Percentiles rank a stretch among this genome's conserved stretches.
These are phyloP conservation scores for Ampelocalamus luodianensis DNA, from an alignment of 176 grass and related monocot species.

Conservation along the genomic window DNA sequence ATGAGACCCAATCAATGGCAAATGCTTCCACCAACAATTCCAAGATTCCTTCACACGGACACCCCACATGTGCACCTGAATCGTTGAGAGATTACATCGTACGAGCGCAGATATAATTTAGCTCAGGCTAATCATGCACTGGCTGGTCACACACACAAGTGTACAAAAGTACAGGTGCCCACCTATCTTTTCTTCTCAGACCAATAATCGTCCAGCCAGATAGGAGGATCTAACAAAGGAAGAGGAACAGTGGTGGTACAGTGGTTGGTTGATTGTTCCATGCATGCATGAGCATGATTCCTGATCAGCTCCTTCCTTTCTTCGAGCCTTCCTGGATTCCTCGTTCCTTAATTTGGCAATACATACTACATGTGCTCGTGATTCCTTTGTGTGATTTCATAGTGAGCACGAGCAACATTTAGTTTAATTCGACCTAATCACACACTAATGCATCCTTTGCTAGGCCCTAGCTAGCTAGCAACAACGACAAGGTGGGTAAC, in stretches of 20 bases:
- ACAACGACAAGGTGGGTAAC: no score
- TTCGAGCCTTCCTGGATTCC: conserved; percentile 29
- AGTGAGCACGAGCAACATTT: not conserved
- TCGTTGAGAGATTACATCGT: conserved; percentile 26
- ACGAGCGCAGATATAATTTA: not conserved
- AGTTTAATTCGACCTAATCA: not conserved
- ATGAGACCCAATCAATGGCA: conserved; percentile 8
- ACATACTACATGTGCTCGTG: not conserved
- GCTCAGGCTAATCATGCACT: not conserved
- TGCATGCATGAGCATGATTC: not conserved
- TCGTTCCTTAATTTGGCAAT: not conserved
- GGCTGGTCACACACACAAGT: not conserved
- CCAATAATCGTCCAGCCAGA: not conserved
- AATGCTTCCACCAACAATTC: conserved; percentile 6
- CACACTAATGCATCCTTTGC: no score
- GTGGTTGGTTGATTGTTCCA: not conserved
- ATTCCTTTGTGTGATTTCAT: not conserved
- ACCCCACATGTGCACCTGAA: not conserved
- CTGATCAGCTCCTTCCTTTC: not conserved
- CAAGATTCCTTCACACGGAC: not conserved
- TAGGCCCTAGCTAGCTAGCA: no score
- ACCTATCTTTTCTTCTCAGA: not conserved
- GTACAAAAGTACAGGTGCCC: not conserved
- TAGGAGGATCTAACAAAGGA: not conserved
- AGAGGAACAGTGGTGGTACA: not conserved